A percentile compares a stretch with the other conserved stretches of the same genome.
phyloP scores from a whole-genome alignment of 345 rosid species.

The Euclidium syriacum region DNA sequence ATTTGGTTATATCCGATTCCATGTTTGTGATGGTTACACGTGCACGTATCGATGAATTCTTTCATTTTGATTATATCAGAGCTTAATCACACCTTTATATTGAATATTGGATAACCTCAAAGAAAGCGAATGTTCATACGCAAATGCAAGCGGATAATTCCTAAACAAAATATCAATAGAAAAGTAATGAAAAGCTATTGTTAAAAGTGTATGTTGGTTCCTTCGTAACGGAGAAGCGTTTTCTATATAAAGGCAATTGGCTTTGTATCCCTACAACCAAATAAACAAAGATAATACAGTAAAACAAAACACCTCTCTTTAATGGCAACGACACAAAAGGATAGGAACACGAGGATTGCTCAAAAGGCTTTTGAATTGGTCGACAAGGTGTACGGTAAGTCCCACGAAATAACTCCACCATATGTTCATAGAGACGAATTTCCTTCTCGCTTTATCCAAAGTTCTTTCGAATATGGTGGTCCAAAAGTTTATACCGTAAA shows the following conservation, averaged over 20 bases:
- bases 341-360: neutral
- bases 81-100: neutral
- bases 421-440: slow-evolving; percentile 11
- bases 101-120: neutral
- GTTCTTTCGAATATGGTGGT: slow-evolving; percentile 6
- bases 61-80: neutral
- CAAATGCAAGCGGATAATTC: slow-evolving; percentile 1
- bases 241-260: slow-evolving; percentile 11
- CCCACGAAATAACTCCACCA: neutral
- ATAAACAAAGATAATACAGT: neutral
- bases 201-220: neutral
- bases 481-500: slow-evolving; percentile 12
- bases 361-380: slow-evolving; percentile 25
- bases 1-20: neutral
- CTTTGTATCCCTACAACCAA: neutral
- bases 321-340: slow-evolving; percentile 23
- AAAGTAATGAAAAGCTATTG: too few relatives aligned
- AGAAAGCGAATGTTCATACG: neutral
- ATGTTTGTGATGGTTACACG: neutral
- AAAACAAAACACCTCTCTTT: slow-evolving; percentile 2
- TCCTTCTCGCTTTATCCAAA: slow-evolving; percentile 12
- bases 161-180: neutral
- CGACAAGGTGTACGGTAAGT: slow-evolving; percentile 11
- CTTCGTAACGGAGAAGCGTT: neutral
- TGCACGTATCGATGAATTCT: neutral